These are phyloP conservation scores for Papiliotrema nemorosa DNA, from an alignment of 1,284 basidiomycete genomes.

Conservation along the genomic window DNA sequence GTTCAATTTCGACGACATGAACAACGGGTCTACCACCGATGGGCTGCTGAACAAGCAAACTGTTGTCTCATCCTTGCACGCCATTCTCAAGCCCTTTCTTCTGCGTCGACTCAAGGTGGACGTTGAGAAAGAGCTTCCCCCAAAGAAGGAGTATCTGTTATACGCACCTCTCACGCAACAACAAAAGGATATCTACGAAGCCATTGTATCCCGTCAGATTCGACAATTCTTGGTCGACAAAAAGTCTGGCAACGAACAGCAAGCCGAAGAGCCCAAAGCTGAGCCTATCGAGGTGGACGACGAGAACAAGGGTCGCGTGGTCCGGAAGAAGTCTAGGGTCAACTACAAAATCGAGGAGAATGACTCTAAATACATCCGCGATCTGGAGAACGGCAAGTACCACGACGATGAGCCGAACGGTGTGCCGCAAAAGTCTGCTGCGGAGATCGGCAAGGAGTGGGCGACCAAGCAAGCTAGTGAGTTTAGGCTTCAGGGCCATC, in stretches of 20 bases:
- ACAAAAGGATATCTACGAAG: constrained; percentile 81
- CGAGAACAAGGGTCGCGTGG: constrained; percentile 25
- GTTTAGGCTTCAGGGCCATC: constrained; percentile 28
- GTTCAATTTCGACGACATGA: constrained; percentile 55
- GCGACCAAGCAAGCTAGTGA: constrained; percentile 60
- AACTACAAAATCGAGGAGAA: constrained; percentile 58
- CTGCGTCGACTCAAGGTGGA: constrained; percentile 86
- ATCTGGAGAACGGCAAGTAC: constrained; percentile 54
- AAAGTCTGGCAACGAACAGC: constrained; percentile 37
- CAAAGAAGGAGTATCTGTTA: constrained; percentile 91
- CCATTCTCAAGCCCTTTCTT: constrained; percentile 92
- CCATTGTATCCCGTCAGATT: constrained; percentile 65
- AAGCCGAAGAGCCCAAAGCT: constrained; percentile 11
- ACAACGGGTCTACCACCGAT: constrained; percentile 14
- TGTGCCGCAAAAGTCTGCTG: constrained; percentile 51
- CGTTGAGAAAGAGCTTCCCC: constrained; percentile 72
- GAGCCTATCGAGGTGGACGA: constrained; percentile 19
- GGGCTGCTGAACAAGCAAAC: constrained; percentile 55
- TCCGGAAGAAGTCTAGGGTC: constrained; percentile 44
- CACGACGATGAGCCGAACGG: constrained; percentile 36
- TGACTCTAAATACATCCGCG: constrained; percentile 66
- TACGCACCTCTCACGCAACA: constrained; percentile 80
- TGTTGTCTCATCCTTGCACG: constrained; percentile 78
- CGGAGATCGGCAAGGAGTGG: constrained; percentile 57
- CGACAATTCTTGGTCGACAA: constrained; percentile 61